Percentiles rank a stretch among this genome's conserved stretches.
Conservation (phyloP, 1,139 yeast genomes). For the Sugiyamaella castrensis region DNA sequence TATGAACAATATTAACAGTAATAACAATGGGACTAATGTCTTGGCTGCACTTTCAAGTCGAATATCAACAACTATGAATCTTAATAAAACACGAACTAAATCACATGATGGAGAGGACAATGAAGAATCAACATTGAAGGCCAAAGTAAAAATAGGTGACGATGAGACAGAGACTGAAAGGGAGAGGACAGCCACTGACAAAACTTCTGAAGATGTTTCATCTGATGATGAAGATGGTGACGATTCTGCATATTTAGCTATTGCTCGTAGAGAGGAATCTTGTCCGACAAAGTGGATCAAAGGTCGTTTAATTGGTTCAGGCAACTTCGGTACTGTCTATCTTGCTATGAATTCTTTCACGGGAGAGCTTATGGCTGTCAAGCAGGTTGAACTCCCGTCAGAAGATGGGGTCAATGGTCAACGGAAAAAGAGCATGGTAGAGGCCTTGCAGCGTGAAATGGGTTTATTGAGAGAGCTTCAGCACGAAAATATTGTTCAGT, state of each 20-base stretch:
- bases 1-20: slow-evolving; percentile 5
- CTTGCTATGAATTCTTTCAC: slow-evolving; percentile 88
- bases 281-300: slow-evolving; percentile 84
- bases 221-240: slow-evolving; percentile 24
- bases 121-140: background rate
- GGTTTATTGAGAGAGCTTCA: slow-evolving; percentile 69
- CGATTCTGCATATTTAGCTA: slow-evolving; percentile 40
- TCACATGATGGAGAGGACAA: background rate
- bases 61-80: slow-evolving; percentile 26
- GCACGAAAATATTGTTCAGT: slow-evolving; percentile 90
- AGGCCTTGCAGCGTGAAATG: slow-evolving; percentile 86
- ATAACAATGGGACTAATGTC: slow-evolving; percentile 14
- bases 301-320: slow-evolving; percentile 92
- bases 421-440: slow-evolving; percentile 64
- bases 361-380: slow-evolving; percentile 96
- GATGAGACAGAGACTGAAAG: background rate
- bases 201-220: background rate
- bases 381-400: slow-evolving; percentile 73
- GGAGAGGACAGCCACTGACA: background rate
- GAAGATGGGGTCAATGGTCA: slow-evolving; percentile 39
- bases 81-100: slow-evolving; percentile 2
- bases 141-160: background rate
- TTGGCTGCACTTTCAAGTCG: slow-evolving; percentile 24
- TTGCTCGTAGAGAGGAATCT: slow-evolving; percentile 47
- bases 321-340: slow-evolving; percentile 91